Evolutionary conservation across 441 rosid species (phyloP), one percentile per base, ranked within the genome.

Genomic region (Syzygium malaccense): DNA sequence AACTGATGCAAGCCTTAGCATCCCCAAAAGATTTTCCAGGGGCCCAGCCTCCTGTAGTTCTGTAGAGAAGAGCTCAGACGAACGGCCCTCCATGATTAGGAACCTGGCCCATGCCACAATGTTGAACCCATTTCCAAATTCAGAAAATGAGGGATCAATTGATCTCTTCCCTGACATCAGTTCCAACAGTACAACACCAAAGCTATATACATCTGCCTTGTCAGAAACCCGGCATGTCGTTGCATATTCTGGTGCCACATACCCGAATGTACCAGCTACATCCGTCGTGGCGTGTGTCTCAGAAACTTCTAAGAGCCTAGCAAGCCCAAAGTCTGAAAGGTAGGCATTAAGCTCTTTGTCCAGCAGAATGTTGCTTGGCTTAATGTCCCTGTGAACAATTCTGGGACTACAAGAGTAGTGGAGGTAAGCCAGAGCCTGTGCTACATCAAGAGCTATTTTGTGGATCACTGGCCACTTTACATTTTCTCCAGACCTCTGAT

Each of bases 161-260:
- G 96, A 94, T 86, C 88, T 94, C 90, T 95, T 95, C 83, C 96
- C 95, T 3, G 97, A 95, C 89, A 94, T 75, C 89, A 95, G 68
- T 89, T 95, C 97, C 84, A 95, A 87, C 79, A 95, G 86, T 37
- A 95, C 96, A 37, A 94, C 91, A 6, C 97, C 97, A 86, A 93
- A 94, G 91, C 97, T 94, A 62, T 94, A 95, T 85, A 94, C 97
- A 93, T 95, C 97, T 26, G 97, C 95, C 91, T 94, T 95, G 85
- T 95, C 94, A 14, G 96, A 95, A 48, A 95, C 97, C 91, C 97
- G 89, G 90, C 97, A 94, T 4, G 97, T 95, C 54, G 95, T 94
- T 51, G 96, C 97, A 87, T 95, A 95, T 88, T 95, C 97, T 32
- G 97, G 97, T 55, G 96, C 97, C 62, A 95, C 97, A 86, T 95